phyloP scores from a whole-genome alignment of 1,284 basidiomycete genomes.

The Cryptococcus wingfieldii region DNA sequence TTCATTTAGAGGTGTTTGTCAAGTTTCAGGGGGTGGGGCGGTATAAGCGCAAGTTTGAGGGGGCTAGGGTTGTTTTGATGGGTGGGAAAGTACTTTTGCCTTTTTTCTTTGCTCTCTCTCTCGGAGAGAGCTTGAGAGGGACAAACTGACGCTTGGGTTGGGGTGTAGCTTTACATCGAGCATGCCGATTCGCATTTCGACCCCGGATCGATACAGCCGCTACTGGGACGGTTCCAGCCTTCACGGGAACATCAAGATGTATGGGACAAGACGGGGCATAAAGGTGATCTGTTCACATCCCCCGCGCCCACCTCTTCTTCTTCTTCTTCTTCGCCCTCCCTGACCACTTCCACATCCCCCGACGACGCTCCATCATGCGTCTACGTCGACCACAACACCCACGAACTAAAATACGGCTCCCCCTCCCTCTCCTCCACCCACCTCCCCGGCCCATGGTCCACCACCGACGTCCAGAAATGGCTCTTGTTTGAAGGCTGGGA shows the following conservation, averaged over 20 bases:
- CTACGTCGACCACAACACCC: slow-evolving; percentile 4
- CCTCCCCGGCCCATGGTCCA: slow-evolving; percentile 6
- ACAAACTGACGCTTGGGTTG: not conserved
- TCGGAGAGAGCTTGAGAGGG: too few relatives aligned
- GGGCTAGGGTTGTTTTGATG: slow-evolving; percentile 13
- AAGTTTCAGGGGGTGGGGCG: slow-evolving; percentile 4
- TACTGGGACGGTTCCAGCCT: slow-evolving; percentile 13
- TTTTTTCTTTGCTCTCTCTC: too few relatives aligned
- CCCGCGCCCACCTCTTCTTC: slow-evolving; percentile 3
- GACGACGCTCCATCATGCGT: slow-evolving; percentile 1
- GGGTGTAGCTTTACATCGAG: slow-evolving; percentile 12
- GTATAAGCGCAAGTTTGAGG: slow-evolving; percentile 16
- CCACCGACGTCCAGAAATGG: slow-evolving; percentile 3
- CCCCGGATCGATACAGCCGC: slow-evolving; percentile 7
- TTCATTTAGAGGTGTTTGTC: slow-evolving; percentile 11
- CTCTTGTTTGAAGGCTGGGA: slow-evolving; percentile 12
- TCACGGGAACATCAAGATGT: slow-evolving; percentile 11
- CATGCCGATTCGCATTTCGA: slow-evolving; percentile 8
- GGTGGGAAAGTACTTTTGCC: slow-evolving; percentile 12
- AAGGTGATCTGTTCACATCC: slow-evolving; percentile 16
- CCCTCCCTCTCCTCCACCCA: not conserved
- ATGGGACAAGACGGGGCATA: slow-evolving; percentile 14
- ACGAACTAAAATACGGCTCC: slow-evolving; percentile 5
- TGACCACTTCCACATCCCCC: slow-evolving; percentile 9
- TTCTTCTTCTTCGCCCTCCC: too few relatives aligned